Conservation (phyloP, 1,284 basidiomycete genomes). For the Thecaphora frezii region DNA sequence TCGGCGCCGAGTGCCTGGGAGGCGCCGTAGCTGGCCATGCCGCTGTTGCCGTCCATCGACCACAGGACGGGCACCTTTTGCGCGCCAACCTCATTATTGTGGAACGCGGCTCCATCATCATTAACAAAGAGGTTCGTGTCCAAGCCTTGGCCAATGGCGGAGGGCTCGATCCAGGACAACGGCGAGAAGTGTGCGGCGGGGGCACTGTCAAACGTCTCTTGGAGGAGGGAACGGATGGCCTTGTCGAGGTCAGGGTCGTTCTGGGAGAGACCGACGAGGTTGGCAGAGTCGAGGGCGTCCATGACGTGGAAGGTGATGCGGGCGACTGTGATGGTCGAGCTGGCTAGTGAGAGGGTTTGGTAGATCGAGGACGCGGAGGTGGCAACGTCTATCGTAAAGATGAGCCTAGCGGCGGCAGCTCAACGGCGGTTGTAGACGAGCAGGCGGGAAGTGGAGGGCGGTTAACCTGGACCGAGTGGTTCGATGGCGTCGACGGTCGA, state of each 20-base stretch:
- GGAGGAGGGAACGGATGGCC: conserved; percentile 20
- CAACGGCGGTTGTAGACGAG: background rate
- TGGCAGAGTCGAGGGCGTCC: conserved; percentile 6
- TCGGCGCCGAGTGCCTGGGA: conserved; percentile 7
- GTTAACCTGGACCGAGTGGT: conserved; percentile 4
- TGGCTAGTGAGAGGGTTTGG: background rate
- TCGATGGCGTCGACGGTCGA: conserved; percentile 19
- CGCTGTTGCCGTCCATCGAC: background rate
- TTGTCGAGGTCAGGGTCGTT: conserved; percentile 22
- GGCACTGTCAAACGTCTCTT: background rate
- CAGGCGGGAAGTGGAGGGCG: background rate
- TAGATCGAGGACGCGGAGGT: too few species aligned
- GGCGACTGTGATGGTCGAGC: background rate
- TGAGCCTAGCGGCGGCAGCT: too few species aligned
- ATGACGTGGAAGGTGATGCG: conserved; percentile 4
- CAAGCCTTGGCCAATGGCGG: conserved; percentile 9
- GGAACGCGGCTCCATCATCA: conserved; percentile 2
- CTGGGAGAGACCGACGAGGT: conserved; percentile 8
- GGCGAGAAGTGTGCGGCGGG: background rate
- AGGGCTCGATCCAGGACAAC: background rate
- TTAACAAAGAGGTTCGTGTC: conserved; percentile 11
- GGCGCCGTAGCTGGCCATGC: conserved; percentile 6
- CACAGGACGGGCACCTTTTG: conserved; percentile 7
- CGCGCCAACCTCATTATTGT: background rate
- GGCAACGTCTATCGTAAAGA: too few species aligned